Conservation (phyloP, 1,139 yeast genomes). For the Taphrina betulina region DNA sequence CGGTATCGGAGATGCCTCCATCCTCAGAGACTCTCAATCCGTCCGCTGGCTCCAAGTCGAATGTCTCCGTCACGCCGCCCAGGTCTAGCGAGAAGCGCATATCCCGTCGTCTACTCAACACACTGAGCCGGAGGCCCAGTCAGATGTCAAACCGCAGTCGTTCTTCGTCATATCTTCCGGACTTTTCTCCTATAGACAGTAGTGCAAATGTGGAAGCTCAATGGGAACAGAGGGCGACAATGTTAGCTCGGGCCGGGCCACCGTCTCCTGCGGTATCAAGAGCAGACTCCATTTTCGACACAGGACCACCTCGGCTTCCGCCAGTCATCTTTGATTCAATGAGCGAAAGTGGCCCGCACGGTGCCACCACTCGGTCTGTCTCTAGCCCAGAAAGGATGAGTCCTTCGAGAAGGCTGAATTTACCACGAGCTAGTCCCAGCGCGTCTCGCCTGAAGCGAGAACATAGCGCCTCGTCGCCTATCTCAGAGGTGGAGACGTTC, state of each 20-base stretch:
- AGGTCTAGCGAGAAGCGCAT: conserved; percentile 4
- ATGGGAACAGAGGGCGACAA: conserved; percentile 30
- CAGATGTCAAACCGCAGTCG: conserved; percentile 15
- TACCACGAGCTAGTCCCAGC: not conserved
- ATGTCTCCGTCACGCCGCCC: not conserved
- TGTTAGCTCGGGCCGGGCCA: conserved; percentile 32
- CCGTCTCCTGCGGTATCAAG: conserved; percentile 26
- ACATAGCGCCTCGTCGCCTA: not conserved
- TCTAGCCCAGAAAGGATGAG: not conserved
- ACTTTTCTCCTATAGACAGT: conserved; percentile 15
- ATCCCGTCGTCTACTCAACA: conserved; percentile 3
- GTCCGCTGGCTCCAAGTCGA: not conserved
- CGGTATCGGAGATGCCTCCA: not conserved
- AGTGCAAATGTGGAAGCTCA: conserved; percentile 26
- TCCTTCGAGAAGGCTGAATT: not conserved
- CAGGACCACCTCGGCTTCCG: conserved; percentile 21
- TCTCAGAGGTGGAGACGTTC: conserved; percentile 3
- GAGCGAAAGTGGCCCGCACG: no score
- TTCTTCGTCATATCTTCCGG: conserved; percentile 12
- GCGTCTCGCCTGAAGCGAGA: not conserved
- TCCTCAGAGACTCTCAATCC: not conserved
- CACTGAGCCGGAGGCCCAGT: conserved; percentile 10
- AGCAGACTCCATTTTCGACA: conserved; percentile 15
- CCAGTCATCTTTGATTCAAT: no score
- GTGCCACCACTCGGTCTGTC: not conserved